phyloP scores from a whole-genome alignment of 208 protist species.

The Trypanosoma congolense region DNA sequence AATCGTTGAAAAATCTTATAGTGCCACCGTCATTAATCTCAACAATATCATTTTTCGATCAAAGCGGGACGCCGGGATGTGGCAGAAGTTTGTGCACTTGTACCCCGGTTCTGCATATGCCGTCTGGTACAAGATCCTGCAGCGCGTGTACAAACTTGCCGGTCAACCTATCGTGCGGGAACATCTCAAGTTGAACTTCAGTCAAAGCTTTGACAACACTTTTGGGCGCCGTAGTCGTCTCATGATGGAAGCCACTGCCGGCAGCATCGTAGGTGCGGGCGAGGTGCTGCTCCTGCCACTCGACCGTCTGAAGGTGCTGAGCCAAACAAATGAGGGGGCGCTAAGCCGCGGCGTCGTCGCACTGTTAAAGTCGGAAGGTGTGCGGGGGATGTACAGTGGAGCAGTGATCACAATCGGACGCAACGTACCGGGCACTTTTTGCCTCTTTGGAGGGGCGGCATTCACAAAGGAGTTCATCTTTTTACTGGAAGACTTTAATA shows the following conservation, averaged over 20 bases:
- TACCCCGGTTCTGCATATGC: constrained; percentile 88
- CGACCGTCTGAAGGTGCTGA: constrained; percentile 88
- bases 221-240: constrained; percentile 62
- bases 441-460: constrained; percentile 84
- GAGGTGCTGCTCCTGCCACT: constrained; percentile 88
- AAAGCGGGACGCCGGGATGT: constrained; percentile 43
- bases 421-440: constrained; percentile 89
- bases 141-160: constrained; percentile 91
- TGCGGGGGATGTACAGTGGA: constrained; percentile 83
- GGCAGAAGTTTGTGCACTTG: constrained; percentile 75
- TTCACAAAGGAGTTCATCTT: constrained; percentile 87
- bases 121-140: constrained; percentile 87
- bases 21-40: constrained; percentile 46
- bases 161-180: constrained; percentile 86
- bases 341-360: constrained; percentile 55
- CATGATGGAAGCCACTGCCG: constrained; percentile 71
- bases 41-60: constrained; percentile 80
- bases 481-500: constrained; percentile 66
- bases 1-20: constrained; percentile 36
- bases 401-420: constrained; percentile 80
- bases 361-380: constrained; percentile 70
- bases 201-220: constrained; percentile 32
- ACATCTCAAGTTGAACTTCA: constrained; percentile 40
- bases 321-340: constrained; percentile 84
- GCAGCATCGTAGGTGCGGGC: constrained; percentile 81